Evolutionary conservation across 768 basidiomycete genomes (phyloP), one percentile per base, ranked within the genome.

Genomic region (Fomitopsis pulvina): DNA sequence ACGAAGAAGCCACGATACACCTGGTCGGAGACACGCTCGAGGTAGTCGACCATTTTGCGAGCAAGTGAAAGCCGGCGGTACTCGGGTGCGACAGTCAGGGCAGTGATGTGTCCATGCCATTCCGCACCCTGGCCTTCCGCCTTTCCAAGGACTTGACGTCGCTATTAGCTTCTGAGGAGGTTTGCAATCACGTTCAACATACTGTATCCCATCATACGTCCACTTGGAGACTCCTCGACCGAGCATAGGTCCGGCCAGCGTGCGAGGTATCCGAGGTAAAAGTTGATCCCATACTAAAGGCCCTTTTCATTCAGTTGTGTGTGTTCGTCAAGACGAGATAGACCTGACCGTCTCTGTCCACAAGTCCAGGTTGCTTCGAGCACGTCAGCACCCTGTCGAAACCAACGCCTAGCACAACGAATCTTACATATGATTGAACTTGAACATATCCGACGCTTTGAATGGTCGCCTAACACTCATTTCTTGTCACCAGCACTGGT

Each of bases 131-230:
- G 54, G 2, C 93, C 92, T 66, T 96, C 92, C 1, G 93, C 91
- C 61, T 98, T 99, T 22, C 92, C 93, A 45, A 99, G 75, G 58
- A 97, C 96, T 97, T n/a, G n/a, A n/a, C n/a, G n/a, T n/a, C n/a
- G n/a, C 9, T 42, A 21, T 20, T n/a, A 39, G 22, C 25, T 29
- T 53, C 49, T 52, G n/a, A 16, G 16, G n/a, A 25, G 28, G 45
- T 47, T 34, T 40, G 40, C 39, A 40, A 16, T 12, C 9, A 48
- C n/a, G n/a, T 30, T 47, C 27, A 20, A 62, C 85, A 58, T 60
- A 93, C 96, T 85, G 64, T 99, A 99, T 44, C 92, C 92, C 86
- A 93, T 96, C 70, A 93, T 77, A 5, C 84, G 78, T 0, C 86
- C 88, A 57, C 71, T 82, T 4, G 93, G 85, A 4, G 88, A 81